Base-by-base conservation (phyloP, 306 rosid genomes). In the Glycyrrhiza uralensis region DNA sequence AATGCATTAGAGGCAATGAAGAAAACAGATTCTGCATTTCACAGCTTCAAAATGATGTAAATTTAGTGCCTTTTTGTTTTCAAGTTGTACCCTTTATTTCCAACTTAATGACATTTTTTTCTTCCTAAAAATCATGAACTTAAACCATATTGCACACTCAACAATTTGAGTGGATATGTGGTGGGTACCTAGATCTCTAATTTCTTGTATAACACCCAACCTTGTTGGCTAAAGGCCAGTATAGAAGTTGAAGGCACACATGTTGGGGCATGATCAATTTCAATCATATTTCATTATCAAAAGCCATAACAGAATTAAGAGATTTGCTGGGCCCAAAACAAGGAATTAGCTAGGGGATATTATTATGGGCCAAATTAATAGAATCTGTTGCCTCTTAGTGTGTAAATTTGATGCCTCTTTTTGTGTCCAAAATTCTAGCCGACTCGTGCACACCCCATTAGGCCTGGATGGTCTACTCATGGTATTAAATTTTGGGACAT, bases 241-340 rank as follows among this genome's bases (percentile, higher is more conserved):
- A 74, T 54, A 35, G 7, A 0, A 1, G 7, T 4, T 10, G 71
- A 71, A 76, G 57, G 28, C 86, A 81, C 86, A 81, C 88, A 79
- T 76, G 86, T 32, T 68, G 22, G 18, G 63, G 75, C 18, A 33
- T n/a, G n/a, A n/a, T 30, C 58, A 7, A 47, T 56, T 4, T 74
- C 52, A 56, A 30, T 65, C 64, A 52, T 52, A 35, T 69, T 11
- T 49, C 22, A 35, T 29, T 2, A 32, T 39, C 56, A 38, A 18
- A 39, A 71, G 39, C 32, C 19, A 39, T n/a, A 47, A 9, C 9
- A 23, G 44, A 78, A 45, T 69, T 75, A 76, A 60, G 28, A 72
- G 77, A 79, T 79, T 71, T 76, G 15, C 17, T 72, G 84, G 82
- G 75, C 41, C 82, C 79, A 44, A n/a, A 78, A 55, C 28, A 71